Conservation (phyloP, 345 rosid species). For the Bretschneidera sinensis region DNA sequence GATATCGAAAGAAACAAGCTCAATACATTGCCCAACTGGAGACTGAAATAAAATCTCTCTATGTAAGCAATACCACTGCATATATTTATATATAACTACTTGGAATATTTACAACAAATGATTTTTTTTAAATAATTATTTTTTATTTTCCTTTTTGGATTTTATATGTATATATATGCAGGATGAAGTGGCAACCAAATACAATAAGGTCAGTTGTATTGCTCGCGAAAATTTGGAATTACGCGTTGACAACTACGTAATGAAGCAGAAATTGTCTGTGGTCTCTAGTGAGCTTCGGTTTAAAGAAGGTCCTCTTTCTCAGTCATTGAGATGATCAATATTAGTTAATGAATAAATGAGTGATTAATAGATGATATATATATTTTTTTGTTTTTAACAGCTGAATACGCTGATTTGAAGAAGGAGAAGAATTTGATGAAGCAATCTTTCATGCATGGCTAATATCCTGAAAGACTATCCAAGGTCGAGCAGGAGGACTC, state of each 20-base stretch:
- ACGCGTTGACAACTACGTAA: constrained; percentile 1
- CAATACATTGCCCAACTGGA: constrained; percentile 23
- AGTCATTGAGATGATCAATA: not conserved
- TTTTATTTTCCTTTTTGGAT: not conserved
- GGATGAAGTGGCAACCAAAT: constrained; percentile 14
- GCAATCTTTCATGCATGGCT: not conserved
- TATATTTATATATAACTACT: not conserved
- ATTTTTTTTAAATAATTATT: no score
- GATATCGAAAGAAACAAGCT: constrained; percentile 16
- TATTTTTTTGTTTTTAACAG: not conserved
- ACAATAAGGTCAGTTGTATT: constrained; percentile 7
- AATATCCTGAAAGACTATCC: no score
- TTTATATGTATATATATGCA: not conserved
- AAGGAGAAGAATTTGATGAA: not conserved
- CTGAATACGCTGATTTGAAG: not conserved
- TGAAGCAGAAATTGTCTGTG: constrained; percentile 9
- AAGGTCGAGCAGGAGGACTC: no score
- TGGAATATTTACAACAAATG: not conserved
- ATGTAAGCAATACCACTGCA: constrained; percentile 11
- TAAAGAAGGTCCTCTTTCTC: constrained; percentile 8
- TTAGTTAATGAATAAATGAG: no score
- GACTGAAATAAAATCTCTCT: constrained; percentile 15
- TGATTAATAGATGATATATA: no score
- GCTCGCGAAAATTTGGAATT: not conserved
- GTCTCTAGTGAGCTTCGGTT: constrained; percentile 5